phyloP scores from a whole-genome alignment of 2,329 filamentous ascomycete genomes.

The Ascochyta pisi region DNA sequence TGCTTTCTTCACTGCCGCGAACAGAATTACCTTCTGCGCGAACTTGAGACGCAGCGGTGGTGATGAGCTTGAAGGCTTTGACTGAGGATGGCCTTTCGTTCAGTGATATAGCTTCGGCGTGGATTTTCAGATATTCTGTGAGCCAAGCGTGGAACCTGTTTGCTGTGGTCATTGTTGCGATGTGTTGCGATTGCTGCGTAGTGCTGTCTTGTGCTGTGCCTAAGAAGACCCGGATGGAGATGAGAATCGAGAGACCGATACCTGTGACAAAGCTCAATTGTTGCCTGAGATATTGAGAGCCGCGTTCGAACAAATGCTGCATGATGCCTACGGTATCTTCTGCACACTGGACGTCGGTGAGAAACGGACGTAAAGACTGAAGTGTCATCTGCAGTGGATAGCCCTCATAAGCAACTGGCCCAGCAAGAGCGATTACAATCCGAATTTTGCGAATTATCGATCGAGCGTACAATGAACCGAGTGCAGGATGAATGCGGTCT shows the following conservation, averaged over 20 bases:
- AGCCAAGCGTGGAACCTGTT: constrained; percentile 82
- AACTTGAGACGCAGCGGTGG: constrained; percentile 71
- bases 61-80: constrained; percentile 70
- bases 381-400: constrained; percentile 93
- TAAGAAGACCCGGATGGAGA: constrained; percentile 78
- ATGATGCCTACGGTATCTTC: constrained; percentile 88
- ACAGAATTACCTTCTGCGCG: constrained; percentile 72
- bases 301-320: constrained; percentile 79
- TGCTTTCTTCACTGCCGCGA: constrained; percentile 76
- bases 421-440: constrained; percentile 79
- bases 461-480: constrained; percentile 87
- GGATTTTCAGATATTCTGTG: constrained; percentile 69
- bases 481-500: constrained; percentile 78
- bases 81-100: constrained; percentile 42
- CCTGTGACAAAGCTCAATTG: constrained; percentile 81
- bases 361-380: constrained; percentile 76
- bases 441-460: constrained; percentile 86
- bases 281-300: constrained; percentile 67
- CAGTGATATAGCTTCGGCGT: constrained; percentile 31
- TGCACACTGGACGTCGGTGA: constrained; percentile 84
- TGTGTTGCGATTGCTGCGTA: constrained; percentile 84
- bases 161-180: constrained; percentile 76
- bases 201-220: constrained; percentile 77
- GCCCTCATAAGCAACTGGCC: constrained; percentile 71
- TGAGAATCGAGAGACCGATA: constrained; percentile 77